A percentile compares a stretch with the other conserved stretches of the same genome.
These are phyloP conservation scores for Talaromyces verruculosus DNA, from an alignment of 2,329 filamentous ascomycete genomes.

Conservation along the genomic window DNA sequence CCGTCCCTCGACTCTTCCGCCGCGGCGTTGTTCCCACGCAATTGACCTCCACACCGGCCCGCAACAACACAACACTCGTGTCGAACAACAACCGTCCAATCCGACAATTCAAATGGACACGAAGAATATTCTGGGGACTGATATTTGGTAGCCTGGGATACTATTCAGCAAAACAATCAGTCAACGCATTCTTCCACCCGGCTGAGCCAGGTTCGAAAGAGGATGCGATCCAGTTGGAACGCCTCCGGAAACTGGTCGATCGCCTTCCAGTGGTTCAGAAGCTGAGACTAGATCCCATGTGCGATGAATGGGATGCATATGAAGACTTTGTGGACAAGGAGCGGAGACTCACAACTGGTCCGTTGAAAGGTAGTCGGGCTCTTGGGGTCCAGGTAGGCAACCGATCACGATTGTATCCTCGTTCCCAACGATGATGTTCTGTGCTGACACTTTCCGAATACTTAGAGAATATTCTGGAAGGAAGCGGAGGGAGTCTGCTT, in stretches of 20 bases:
- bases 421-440: not conserved
- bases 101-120: slow-evolving; percentile 33
- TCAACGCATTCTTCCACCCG: slow-evolving; percentile 28
- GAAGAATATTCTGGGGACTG: slow-evolving; percentile 36
- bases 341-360: slow-evolving; percentile 40
- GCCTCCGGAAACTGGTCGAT: slow-evolving; percentile 37
- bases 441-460: not conserved
- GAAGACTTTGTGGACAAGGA: slow-evolving; percentile 37
- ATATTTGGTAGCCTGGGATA: slow-evolving; percentile 38
- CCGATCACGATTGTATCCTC: not conserved
- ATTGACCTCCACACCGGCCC: slow-evolving; percentile 2
- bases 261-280: slow-evolving; percentile 39
- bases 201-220: slow-evolving; percentile 36
- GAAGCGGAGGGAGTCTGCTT: slow-evolving; percentile 57
- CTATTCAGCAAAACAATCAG: slow-evolving; percentile 28
- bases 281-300: slow-evolving; percentile 41
- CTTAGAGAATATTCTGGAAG: slow-evolving; percentile 66
- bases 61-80: slow-evolving; percentile 18
- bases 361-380: slow-evolving; percentile 42
- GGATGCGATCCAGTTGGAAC: slow-evolving; percentile 32
- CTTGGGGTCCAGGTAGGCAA: slow-evolving; percentile 43
- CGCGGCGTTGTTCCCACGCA: not conserved
- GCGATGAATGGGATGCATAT: slow-evolving; percentile 42
- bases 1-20: not conserved
- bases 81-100: slow-evolving; percentile 19